A percentile compares a stretch with the other conserved stretches of the same genome.
Conservation (phyloP, 2,329 filamentous ascomycete genomes). For the Hypoxylon sp. region DNA sequence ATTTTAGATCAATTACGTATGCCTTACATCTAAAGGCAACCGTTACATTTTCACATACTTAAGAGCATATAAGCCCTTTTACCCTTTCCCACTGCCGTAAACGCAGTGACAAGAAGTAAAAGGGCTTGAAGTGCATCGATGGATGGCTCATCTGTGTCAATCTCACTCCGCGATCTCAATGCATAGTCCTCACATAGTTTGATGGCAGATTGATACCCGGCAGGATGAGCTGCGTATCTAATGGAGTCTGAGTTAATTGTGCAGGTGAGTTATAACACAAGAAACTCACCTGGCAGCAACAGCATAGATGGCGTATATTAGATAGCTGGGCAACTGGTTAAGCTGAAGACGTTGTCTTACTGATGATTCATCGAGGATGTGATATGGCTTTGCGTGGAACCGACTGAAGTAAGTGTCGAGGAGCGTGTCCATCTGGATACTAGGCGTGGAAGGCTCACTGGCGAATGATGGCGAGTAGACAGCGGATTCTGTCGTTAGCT, state of each 20-base stretch:
- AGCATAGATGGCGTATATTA: slow-evolving; percentile 72
- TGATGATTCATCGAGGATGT: slow-evolving; percentile 83
- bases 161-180: slow-evolving; percentile 74
- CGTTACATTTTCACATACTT: slow-evolving; percentile 64
- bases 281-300: slow-evolving; percentile 71
- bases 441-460: slow-evolving; percentile 62
- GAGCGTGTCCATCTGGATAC: slow-evolving; percentile 71
- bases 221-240: slow-evolving; percentile 79
- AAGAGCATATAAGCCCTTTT: slow-evolving; percentile 91
- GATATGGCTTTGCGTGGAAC: slow-evolving; percentile 86
- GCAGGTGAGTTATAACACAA: slow-evolving; percentile 6
- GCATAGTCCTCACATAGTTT: slow-evolving; percentile 81
- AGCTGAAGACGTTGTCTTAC: slow-evolving; percentile 80
- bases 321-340: slow-evolving; percentile 72
- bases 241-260: slow-evolving; percentile 42
- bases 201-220: slow-evolving; percentile 77
- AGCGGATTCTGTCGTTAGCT: slow-evolving; percentile 56
- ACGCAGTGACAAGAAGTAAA: slow-evolving; percentile 81
- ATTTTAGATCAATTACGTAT: slow-evolving; percentile 1
- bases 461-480: slow-evolving; percentile 60
- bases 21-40: not conserved
- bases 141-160: slow-evolving; percentile 86
- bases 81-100: slow-evolving; percentile 82
- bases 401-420: slow-evolving; percentile 85
- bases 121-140: slow-evolving; percentile 83